Percentiles rank a stretch among this genome's conserved stretches.
phyloP scores from a whole-genome alignment of 2,329 filamentous ascomycete species.

The Ascosphaera apis region DNA sequence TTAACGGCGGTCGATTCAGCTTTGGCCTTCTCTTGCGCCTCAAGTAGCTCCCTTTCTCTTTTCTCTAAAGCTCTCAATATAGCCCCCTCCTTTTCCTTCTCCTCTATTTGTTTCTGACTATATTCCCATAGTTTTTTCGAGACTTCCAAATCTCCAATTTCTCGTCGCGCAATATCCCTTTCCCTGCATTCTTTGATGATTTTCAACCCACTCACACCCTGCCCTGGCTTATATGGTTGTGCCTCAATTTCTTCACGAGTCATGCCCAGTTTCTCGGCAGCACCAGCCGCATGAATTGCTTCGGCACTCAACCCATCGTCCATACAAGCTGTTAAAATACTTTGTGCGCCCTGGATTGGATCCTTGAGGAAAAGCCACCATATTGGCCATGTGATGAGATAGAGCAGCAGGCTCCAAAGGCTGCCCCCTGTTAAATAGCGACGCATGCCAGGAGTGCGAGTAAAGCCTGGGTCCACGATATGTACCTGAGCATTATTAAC shows the following conservation, averaged over 20 bases:
- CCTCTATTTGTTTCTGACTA: slow-evolving; percentile 64
- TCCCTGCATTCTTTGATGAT: slow-evolving; percentile 76
- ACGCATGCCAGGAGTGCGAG: slow-evolving; percentile 66
- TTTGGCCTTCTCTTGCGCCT: slow-evolving; percentile 7
- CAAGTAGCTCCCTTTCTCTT: slow-evolving; percentile 19
- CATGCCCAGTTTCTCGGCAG: slow-evolving; percentile 1
- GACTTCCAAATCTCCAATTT: slow-evolving; percentile 54
- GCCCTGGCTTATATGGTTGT: neutral
- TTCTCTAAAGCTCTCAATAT: slow-evolving; percentile 35
- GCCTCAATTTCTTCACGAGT: neutral
- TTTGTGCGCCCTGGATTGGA: slow-evolving; percentile 61
- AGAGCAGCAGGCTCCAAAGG: slow-evolving; percentile 53
- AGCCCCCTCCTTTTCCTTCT: slow-evolving; percentile 58
- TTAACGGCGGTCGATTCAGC: slow-evolving; percentile 5
- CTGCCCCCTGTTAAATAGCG: slow-evolving; percentile 72
- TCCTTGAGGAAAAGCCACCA: slow-evolving; percentile 83
- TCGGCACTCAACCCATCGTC: slow-evolving; percentile 45
- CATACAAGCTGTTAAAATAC: slow-evolving; percentile 67
- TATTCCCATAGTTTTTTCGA: slow-evolving; percentile 79
- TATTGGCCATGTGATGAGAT: slow-evolving; percentile 53
- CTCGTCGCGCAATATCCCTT: slow-evolving; percentile 44
- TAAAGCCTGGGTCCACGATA: slow-evolving; percentile 66
- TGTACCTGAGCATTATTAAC: slow-evolving; percentile 67
- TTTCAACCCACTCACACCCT: slow-evolving; percentile 31
- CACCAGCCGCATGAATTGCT: slow-evolving; percentile 5